phyloP scores from a whole-genome alignment of 306 rosid genomes.

The Albizia julibrissin region DNA sequence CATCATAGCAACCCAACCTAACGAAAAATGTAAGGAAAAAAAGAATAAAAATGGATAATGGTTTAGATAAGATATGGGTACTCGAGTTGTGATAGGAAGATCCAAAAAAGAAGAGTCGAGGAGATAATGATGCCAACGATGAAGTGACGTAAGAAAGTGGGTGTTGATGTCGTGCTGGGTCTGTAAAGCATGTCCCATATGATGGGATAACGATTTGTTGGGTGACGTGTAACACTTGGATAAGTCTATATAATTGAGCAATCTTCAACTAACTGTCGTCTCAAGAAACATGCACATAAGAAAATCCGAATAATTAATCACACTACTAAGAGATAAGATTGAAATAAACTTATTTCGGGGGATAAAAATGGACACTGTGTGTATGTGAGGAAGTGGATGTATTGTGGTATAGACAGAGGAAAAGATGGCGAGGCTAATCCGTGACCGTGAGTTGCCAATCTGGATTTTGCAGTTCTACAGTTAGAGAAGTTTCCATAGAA shows the following conservation, averaged over 20 bases:
- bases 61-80: not conserved
- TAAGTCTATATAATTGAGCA: slow-evolving; percentile 28
- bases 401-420: slow-evolving; percentile 21
- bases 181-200: slow-evolving; percentile 29
- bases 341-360: not conserved
- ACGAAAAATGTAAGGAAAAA: not conserved
- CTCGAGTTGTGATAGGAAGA: not conserved
- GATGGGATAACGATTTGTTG: slow-evolving; percentile 39
- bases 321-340: not conserved
- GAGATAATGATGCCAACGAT: slow-evolving; percentile 30
- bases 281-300: not conserved
- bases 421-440: slow-evolving; percentile 58
- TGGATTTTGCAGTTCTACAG: not conserved
- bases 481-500: not conserved
- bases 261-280: not conserved
- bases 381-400: not conserved
- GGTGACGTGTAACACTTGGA: slow-evolving; percentile 40
- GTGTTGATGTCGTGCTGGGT: not conserved
- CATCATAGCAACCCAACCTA: not conserved
- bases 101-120: not conserved
- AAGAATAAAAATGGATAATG: not conserved
- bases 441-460: slow-evolving; percentile 43
- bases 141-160: slow-evolving; percentile 17
- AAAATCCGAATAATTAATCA: not conserved
- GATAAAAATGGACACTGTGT: slow-evolving; percentile 10